phyloP scores from a whole-genome alignment of 2,329 filamentous ascomycete genomes.

The Aspergillus sergii region DNA sequence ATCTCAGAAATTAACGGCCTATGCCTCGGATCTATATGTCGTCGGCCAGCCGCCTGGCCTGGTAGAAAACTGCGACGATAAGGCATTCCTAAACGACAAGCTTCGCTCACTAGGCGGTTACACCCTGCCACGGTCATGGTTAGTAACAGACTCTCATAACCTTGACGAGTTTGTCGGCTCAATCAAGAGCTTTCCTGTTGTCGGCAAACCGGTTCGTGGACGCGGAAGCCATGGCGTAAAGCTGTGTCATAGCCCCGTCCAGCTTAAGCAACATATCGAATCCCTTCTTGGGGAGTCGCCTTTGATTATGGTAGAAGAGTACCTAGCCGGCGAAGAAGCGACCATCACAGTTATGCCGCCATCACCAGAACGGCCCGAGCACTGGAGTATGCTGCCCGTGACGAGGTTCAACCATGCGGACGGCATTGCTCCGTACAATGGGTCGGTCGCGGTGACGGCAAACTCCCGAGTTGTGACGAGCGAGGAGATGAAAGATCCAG shows the following conservation, averaged over 20 bases:
- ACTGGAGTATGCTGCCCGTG: conserved; percentile 52
- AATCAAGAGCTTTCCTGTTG: conserved; percentile 42
- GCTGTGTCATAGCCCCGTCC: conserved; percentile 39
- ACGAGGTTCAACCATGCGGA: conserved; percentile 52
- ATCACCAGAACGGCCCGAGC: conserved; percentile 28
- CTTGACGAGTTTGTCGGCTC: conserved; percentile 9
- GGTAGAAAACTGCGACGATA: conserved; percentile 56
- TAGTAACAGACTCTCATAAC: conserved; percentile 24
- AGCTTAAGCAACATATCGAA: conserved; percentile 38
- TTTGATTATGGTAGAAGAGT: conserved; percentile 52
- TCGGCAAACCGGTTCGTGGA: conserved; percentile 54
- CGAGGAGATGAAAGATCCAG: conserved; percentile 35
- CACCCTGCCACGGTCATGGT: conserved; percentile 45
- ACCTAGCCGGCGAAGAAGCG: conserved; percentile 51
- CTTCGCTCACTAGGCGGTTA: conserved; percentile 42
- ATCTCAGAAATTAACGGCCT: conserved; percentile 35
- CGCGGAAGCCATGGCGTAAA: conserved; percentile 55
- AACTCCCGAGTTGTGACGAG: conserved; percentile 49
- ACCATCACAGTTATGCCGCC: conserved; percentile 58
- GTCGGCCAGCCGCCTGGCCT: conserved; percentile 52
- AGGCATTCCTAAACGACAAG: conserved; percentile 51
- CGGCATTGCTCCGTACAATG: conserved; percentile 55
- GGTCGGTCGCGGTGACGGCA: conserved; percentile 49
- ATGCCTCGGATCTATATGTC: conserved; percentile 38
- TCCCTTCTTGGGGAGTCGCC: conserved; percentile 41